Percentiles rank a stretch among this genome's conserved stretches.
Evolutionary conservation across 768 basidiomycete genomes (phyloP).

Genomic region (Lyophyllum semitale): DNA sequence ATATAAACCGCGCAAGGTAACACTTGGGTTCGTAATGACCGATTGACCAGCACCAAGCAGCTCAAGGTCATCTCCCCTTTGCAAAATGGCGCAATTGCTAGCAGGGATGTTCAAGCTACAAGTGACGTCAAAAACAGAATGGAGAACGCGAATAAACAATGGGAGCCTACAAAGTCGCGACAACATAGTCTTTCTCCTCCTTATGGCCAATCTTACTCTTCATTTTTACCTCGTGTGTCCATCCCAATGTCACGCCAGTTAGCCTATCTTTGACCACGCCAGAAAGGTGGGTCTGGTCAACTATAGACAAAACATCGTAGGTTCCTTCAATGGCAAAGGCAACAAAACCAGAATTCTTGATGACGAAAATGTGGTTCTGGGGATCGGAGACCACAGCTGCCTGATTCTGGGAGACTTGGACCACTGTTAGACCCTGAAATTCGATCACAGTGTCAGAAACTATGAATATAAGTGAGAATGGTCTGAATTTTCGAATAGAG

Average conservation of each 20-base stretch:
- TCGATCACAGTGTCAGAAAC: conserved; percentile 84
- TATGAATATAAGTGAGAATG: conserved; percentile 25
- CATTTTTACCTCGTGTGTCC: conserved; percentile 81
- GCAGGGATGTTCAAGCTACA: conserved; percentile 79
- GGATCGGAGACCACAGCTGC: conserved; percentile 81
- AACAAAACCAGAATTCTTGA: conserved; percentile 79
- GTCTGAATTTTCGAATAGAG: not conserved
- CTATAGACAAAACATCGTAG: conserved; percentile 77
- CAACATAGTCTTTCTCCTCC: conserved; percentile 65
- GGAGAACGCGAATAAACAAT: not conserved
- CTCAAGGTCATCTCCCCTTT: conserved; percentile 78
- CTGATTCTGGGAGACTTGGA: conserved; percentile 84
- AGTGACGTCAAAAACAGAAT: conserved; percentile 3
- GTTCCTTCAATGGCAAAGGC: conserved; percentile 77
- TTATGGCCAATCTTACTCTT: conserved; percentile 49
- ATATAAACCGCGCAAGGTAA: conserved; percentile 78
- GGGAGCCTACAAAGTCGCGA: conserved; percentile 69
- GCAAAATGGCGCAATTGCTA: conserved; percentile 84
- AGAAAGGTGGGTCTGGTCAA: conserved; percentile 82
- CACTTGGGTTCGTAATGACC: conserved; percentile 81
- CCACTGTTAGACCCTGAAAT: conserved; percentile 79
- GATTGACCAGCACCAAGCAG: conserved; percentile 82
- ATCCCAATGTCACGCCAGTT: conserved; percentile 67
- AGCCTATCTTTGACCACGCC: conserved; percentile 59
- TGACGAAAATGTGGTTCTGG: conserved; percentile 76